Base-by-base conservation (phyloP, 2,329 filamentous ascomycete species). In the Fusarium avenaceum region DNA sequence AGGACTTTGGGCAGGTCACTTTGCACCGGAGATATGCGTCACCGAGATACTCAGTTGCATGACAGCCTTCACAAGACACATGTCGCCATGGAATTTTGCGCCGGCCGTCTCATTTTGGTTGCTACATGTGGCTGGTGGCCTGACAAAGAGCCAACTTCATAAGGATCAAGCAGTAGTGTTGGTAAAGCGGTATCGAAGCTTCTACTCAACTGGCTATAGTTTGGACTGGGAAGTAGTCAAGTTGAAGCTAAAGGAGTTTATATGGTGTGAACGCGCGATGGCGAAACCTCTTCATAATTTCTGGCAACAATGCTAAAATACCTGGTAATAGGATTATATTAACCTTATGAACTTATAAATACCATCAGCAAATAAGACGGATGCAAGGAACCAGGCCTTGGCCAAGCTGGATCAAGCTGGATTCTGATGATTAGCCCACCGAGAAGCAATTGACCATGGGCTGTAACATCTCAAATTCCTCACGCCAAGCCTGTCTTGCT, bases 21-120 rank as follows among this genome's bases (percentile, higher is more conserved):
- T 55, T 4, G 47, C 17, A 0, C 57, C 58, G 0, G 58, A 62
- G 7, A 55, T 22, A 0, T 62, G 58, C 2, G 57, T 38, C 3
- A 7, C 14, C 2, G 15, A 33, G 7, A 47, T 62, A 4, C 20
- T 62, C 0, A 13, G 19, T 3, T 55, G 47, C 1, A 55, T 62
- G 30, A 7, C 19, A 5, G 24, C 4, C 2, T 33, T 55, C 3
- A n/a, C 4, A 47, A 47, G 5, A n/a, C 17, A 43, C 1, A 62
- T 62, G n/a, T 55, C 58, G 4, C 58, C 57, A 1, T 62, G 57
- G 58, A 55, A 11, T 7, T 6, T 47, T 6, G 58, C 57, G 1
- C 42, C 58, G 0, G 47, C 22, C 0, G 26, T 62, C 14, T 28
- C 47, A 13, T 47, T 62, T 2, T 62, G 42, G 58, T 6, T 62